These are phyloP conservation scores for Penicillium hordei DNA, from an alignment of 2,329 filamentous ascomycete species.

Conservation along the genomic window DNA sequence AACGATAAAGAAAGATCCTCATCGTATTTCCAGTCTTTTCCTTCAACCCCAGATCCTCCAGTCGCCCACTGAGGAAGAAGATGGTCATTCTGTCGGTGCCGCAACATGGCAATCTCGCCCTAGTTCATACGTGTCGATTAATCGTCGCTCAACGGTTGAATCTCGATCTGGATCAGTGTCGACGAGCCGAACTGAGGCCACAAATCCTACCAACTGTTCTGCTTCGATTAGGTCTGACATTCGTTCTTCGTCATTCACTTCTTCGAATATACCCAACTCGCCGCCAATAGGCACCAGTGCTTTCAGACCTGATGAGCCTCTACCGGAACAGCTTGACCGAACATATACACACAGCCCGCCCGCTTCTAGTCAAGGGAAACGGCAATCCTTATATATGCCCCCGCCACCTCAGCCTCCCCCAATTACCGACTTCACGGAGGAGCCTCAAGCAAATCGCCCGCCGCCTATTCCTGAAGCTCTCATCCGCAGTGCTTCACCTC, in stretches of 20 bases:
- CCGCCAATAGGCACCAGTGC: constrained; percentile 15
- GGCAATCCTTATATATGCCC: constrained; percentile 28
- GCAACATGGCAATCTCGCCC: constrained; percentile 28
- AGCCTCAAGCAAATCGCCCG: constrained; percentile 19
- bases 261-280: constrained; percentile 17
- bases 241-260: constrained; percentile 20
- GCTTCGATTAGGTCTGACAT: constrained; percentile 11
- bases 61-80: constrained; percentile 29
- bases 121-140: constrained; percentile 32
- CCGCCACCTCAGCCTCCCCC: constrained; percentile 9
- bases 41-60: constrained; percentile 29
- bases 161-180: constrained; percentile 33
- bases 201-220: constrained; percentile 13
- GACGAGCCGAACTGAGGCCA: constrained; percentile 28
- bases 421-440: constrained; percentile 18
- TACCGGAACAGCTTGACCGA: constrained; percentile 13
- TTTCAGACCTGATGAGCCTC: constrained; percentile 17
- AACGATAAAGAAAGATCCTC: constrained; percentile 37
- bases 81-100: constrained; percentile 19
- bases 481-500: constrained; percentile 33
- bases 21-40: constrained; percentile 34
- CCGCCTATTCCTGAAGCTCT: constrained; percentile 29
- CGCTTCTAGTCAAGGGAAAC: constrained; percentile 25
- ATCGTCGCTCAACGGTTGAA: constrained; percentile 32
- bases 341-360: constrained; percentile 21